Percentiles rank a stretch among this genome's conserved stretches.
Evolutionary conservation across 2,329 filamentous ascomycete species (phyloP).

Genomic region (Fusarium sp.): DNA sequence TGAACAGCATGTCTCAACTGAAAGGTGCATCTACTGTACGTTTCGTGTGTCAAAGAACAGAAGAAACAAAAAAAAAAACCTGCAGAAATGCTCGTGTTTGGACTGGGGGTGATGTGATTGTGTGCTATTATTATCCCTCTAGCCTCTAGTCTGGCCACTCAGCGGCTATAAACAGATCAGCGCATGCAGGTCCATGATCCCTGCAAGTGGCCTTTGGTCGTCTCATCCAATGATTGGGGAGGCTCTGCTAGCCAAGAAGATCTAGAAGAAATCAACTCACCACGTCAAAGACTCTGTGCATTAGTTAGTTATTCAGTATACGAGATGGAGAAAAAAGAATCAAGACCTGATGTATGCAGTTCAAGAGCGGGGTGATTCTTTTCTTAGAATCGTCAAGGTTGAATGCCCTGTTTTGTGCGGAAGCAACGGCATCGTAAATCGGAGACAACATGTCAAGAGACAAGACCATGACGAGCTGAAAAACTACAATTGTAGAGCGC

Average conservation of each 20-base stretch:
- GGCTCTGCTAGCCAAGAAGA: neutral
- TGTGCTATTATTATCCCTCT: slow-evolving; percentile 30
- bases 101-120: slow-evolving; percentile 22
- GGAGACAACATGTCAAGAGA: neutral
- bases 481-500: neutral
- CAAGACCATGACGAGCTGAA: neutral
- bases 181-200: slow-evolving; percentile 13
- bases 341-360: neutral
- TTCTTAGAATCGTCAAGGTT: slow-evolving; percentile 7
- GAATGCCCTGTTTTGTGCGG: neutral
- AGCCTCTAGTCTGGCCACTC: slow-evolving; percentile 9
- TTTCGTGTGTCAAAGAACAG: neutral
- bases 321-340: slow-evolving; percentile 14
- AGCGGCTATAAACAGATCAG: slow-evolving; percentile 30
- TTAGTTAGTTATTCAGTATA: slow-evolving; percentile 22
- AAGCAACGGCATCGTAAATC: neutral
- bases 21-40: neutral
- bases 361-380: slow-evolving; percentile 18
- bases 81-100: slow-evolving; percentile 27
- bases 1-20: slow-evolving; percentile 7
- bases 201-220: slow-evolving; percentile 6
- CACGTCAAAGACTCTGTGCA: slow-evolving; percentile 26
- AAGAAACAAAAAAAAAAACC: neutral
- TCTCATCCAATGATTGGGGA: slow-evolving; percentile 14
- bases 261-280: slow-evolving; percentile 7